Conservation (phyloP, 495 filamentous ascomycete species). For the Saxophila tyrrhenica region DNA sequence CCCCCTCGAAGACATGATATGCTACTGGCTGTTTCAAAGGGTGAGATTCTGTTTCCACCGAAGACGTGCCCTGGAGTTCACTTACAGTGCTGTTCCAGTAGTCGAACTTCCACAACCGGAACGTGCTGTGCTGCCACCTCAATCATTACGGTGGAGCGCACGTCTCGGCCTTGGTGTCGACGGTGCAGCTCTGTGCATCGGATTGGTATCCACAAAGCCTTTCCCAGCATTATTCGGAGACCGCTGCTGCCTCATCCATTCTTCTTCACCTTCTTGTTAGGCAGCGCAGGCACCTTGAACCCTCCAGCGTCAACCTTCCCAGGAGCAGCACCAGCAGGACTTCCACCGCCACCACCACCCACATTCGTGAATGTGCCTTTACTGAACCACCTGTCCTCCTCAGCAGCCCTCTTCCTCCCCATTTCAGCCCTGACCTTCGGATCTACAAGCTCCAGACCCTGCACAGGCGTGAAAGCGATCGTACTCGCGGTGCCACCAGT, state of each 20-base stretch:
- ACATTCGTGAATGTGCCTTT: slow-evolving; percentile 66
- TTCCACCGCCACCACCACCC: slow-evolving; percentile 42
- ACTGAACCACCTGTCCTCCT: slow-evolving; percentile 93
- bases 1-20: too few species aligned
- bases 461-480: slow-evolving; percentile 85
- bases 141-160: too few species aligned
- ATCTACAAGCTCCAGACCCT: slow-evolving; percentile 91
- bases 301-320: slow-evolving; percentile 28
- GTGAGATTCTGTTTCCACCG: too few species aligned
- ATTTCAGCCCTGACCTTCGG: slow-evolving; percentile 74
- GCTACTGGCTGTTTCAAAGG: too few species aligned
- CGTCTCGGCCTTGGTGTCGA: too few species aligned
- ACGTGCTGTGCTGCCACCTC: too few species aligned
- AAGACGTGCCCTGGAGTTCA: too few species aligned
- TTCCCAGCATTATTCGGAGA: too few species aligned
- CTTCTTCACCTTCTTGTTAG: slow-evolving; percentile 25
- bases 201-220: too few species aligned
- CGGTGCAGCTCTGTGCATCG: too few species aligned
- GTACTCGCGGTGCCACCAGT: slow-evolving; percentile 65
- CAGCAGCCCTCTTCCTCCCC: slow-evolving; percentile 72
- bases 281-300: slow-evolving; percentile 34
- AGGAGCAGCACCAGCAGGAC: slow-evolving; percentile 23
- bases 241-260: not conserved
- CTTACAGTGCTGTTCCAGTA: too few species aligned
- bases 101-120: too few species aligned